Base-by-base conservation (phyloP, 1,284 basidiomycete genomes). In the Fomitopsis pinicola region DNA sequence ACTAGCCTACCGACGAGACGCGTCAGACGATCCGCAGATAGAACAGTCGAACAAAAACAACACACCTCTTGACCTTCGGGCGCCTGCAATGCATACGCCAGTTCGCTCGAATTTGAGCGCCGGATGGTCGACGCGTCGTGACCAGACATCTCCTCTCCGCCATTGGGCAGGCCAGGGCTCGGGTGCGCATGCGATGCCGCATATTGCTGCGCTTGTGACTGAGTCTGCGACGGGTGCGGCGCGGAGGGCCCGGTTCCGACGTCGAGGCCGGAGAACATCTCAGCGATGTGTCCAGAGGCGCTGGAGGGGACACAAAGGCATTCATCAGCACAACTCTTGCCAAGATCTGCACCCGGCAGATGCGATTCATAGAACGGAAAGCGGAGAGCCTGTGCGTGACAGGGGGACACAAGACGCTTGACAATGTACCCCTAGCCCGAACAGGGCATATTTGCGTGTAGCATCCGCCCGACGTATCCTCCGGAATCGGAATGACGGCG, bases 261-360 rank as follows among this genome's bases (percentile, higher is more conserved):
- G 28, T 64, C 68, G 46, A 71, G 58, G 12, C 61, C 66, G 14
- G 58, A 60, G 63, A 71, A 71, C 65, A 65, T 64, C 26, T 68
- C 68, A 19, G 68, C 55, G 58, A 71, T 62, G 2, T 65, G 68
- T 2, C 65, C 67, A 33, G 67, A 68, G 17, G 66, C 63, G 63
- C 69, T 69, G 62, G 44, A 40, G n/a, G 57, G 22, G 58, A 40
- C 9, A 40, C 59, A 50, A 36, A 46, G 26, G 28, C 22, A 6
- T 35, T 33, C 53, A 22, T 40, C 30, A 42, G 40, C 36, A n/a
- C 26, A 55, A 33, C 14, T 33, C 48, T n/a, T 15, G 48, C 48
- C 9, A 50, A 50, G 48, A 3, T 30, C 48, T 14, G 5, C 8
- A 22, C 6, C 45, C 48, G 2, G 12, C 26, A 10, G 8, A 33